Conservation (phyloP, 75 land plant genomes). For the Sequoiadendron giganteum region DNA sequence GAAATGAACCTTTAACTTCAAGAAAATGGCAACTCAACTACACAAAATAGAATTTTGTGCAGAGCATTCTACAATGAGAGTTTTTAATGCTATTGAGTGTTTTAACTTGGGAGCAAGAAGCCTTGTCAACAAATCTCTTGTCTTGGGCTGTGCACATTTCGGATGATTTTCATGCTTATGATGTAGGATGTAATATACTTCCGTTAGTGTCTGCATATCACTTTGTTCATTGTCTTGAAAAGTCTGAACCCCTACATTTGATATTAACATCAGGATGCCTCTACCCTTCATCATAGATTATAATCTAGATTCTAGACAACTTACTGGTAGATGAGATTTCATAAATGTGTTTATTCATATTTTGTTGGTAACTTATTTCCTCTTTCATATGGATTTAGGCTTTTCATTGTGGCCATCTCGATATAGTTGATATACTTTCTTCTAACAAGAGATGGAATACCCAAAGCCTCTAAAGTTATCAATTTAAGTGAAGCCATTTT, state of each 20-base stretch:
- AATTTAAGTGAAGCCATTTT: not conserved
- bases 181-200: slow-evolving; percentile 13
- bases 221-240: not conserved
- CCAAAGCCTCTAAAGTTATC: not conserved
- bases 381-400: not conserved
- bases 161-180: slow-evolving; percentile 24
- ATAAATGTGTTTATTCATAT: not conserved
- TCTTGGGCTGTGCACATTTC: too few relatives aligned
- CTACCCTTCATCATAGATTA: not conserved
- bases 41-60: slow-evolving; percentile 57
- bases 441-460: not conserved
- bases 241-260: not conserved
- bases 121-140: slow-evolving; percentile 35
- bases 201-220: not conserved
- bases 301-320: not conserved
- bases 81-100: slow-evolving; percentile 62
- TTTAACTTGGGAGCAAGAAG: slow-evolving; percentile 61
- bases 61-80: slow-evolving; percentile 38
- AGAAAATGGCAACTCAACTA: slow-evolving; percentile 30
- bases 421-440: not conserved
- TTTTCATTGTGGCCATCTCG: not conserved
- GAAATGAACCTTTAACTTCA: slow-evolving; percentile 12
- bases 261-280: not conserved
- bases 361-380: not conserved
- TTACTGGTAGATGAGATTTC: not conserved